phyloP scores from a whole-genome alignment of 208 protist species.

The Leishmania tarentolae region DNA sequence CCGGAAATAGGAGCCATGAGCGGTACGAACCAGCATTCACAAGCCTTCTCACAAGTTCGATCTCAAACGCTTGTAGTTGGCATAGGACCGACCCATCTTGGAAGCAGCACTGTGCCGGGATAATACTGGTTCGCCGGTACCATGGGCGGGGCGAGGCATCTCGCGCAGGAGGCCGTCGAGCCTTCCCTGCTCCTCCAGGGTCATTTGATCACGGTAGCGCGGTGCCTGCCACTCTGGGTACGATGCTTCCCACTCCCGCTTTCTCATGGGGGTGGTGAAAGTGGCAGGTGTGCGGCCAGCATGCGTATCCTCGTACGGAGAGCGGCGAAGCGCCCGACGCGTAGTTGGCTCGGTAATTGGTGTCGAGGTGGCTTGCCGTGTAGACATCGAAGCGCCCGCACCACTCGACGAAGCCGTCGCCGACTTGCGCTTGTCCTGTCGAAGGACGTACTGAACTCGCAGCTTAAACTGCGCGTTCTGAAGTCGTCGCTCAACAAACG shows the following conservation, averaged over 20 bases:
- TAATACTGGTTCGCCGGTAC: background rate
- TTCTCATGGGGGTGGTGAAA: slow-evolving; percentile 18
- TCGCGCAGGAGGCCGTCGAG: slow-evolving; percentile 40
- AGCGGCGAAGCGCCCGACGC: slow-evolving; percentile 28
- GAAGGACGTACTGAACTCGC: slow-evolving; percentile 81
- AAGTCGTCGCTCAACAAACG: slow-evolving; percentile 82
- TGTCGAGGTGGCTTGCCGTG: slow-evolving; percentile 19
- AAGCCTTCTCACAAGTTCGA: background rate
- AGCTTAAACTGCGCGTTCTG: slow-evolving; percentile 90
- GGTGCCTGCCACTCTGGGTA: slow-evolving; percentile 51
- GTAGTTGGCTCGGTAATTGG: slow-evolving; percentile 24
- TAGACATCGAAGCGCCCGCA: background rate
- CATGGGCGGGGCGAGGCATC: background rate
- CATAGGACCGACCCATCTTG: slow-evolving; percentile 78
- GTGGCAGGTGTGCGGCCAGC: background rate
- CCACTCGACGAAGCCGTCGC: slow-evolving; percentile 1
- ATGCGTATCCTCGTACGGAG: slow-evolving; percentile 20
- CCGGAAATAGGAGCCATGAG: background rate
- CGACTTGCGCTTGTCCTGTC: slow-evolving; percentile 48
- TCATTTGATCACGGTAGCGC: slow-evolving; percentile 63
- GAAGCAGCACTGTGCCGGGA: slow-evolving; percentile 27
- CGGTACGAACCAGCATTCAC: background rate
- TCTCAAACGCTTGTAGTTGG: slow-evolving; percentile 65
- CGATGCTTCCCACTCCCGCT: slow-evolving; percentile 76
- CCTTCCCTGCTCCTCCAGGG: slow-evolving; percentile 74